These are phyloP conservation scores for Gentiana straminea DNA, from an alignment of 257 asterid genomes.

Conservation along the genomic window DNA sequence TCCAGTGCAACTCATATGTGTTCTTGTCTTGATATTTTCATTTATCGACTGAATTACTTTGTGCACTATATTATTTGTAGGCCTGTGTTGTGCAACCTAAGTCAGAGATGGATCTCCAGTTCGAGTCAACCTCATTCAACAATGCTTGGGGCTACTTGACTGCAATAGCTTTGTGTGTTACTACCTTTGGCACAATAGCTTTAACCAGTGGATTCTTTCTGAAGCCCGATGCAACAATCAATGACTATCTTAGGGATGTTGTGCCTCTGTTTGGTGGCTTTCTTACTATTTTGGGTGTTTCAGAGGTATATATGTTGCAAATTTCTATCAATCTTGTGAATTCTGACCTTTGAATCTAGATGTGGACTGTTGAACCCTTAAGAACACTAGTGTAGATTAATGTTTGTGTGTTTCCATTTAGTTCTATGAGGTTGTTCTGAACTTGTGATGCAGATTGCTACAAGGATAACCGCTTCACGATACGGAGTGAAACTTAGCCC, in stretches of 20 bases:
- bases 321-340: constrained; percentile 1
- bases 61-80: constrained; percentile 22
- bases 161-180: constrained; percentile 51
- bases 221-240: constrained; percentile 67
- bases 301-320: constrained; percentile 67
- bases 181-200: constrained; percentile 83
- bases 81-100: constrained; percentile 95
- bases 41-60: not conserved
- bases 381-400: too few species aligned
- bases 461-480: constrained; percentile 64
- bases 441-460: constrained; percentile 43
- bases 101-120: constrained; percentile 79
- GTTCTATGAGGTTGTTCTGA: constrained; percentile 1
- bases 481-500: constrained; percentile 88
- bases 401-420: not conserved
- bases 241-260: constrained; percentile 56
- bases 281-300: constrained; percentile 73
- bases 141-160: constrained; percentile 74
- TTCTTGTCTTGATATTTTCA: not conserved
- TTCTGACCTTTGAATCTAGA: not conserved
- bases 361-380: not conserved
- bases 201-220: constrained; percentile 79
- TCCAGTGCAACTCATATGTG: not conserved
- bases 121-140: constrained; percentile 55
- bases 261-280: constrained; percentile 88